Conservation (phyloP, 2,329 filamentous ascomycete species). For the Colletotrichum sidae region DNA sequence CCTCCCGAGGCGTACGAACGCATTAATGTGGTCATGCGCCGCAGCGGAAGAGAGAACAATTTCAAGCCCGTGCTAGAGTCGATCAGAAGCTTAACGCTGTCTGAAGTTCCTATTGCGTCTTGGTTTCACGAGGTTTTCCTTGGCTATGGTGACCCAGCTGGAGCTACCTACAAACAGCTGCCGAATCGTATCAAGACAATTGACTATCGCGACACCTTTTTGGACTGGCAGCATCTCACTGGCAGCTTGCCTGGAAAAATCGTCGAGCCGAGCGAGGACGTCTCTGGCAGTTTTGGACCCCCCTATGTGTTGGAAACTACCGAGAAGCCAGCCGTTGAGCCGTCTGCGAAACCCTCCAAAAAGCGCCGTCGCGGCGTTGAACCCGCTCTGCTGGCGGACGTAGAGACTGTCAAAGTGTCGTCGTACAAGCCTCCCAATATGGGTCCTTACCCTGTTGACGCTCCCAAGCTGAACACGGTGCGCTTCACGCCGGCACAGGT, state of each 20-base stretch:
- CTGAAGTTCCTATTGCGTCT: conserved; percentile 84
- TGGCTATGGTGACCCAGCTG: conserved; percentile 93
- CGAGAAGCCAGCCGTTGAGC: conserved; percentile 63
- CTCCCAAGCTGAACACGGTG: conserved; percentile 82
- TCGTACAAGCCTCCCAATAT: conserved; percentile 91
- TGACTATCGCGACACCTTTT: conserved; percentile 93
- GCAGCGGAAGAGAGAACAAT: conserved; percentile 92
- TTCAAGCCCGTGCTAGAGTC: conserved; percentile 95
- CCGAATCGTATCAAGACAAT: conserved; percentile 81
- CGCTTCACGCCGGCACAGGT: conserved; percentile 93
- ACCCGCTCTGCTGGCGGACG: conserved; percentile 69
- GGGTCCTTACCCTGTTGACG: conserved; percentile 89
- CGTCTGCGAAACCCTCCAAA: conserved; percentile 75
- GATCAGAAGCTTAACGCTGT: conserved; percentile 85
- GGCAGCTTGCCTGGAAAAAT: conserved; percentile 90
- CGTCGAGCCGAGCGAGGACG: conserved; percentile 81
- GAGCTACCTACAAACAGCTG: conserved; percentile 86
- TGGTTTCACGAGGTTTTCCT: conserved; percentile 98
- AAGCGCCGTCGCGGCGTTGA: conserved; percentile 87
- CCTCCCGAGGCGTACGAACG: conserved; percentile 83
- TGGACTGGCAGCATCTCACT: conserved; percentile 94
- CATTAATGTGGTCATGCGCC: conserved; percentile 87
- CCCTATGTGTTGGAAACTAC: conserved; percentile 85
- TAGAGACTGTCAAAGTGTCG: conserved; percentile 81
- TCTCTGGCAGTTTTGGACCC: conserved; percentile 80